A percentile compares a stretch with the other conserved stretches of the same genome.
phyloP scores from a whole-genome alignment of 495 filamentous ascomycete genomes.

The Penicillium subrubescens region DNA sequence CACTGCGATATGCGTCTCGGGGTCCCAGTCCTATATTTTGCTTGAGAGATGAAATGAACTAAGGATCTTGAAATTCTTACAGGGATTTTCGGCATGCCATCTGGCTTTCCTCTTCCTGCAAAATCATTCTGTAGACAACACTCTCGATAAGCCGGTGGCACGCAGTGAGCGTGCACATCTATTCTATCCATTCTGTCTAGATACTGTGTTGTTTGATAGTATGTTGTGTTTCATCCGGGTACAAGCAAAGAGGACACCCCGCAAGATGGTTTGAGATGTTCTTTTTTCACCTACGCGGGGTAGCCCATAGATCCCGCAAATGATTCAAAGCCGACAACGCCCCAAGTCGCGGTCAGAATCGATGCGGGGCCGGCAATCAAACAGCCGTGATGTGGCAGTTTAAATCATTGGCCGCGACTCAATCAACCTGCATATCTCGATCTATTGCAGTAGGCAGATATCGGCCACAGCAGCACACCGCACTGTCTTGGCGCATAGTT shows the following conservation, averaged over 20 bases:
- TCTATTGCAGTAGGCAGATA: too few species aligned
- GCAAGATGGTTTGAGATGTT: background rate
- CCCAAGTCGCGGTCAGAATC: background rate
- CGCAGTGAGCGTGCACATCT: constrained; percentile 41
- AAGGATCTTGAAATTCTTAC: constrained; percentile 13
- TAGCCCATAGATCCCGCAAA: background rate
- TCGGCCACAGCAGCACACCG: background rate
- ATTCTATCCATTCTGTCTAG: constrained; percentile 28
- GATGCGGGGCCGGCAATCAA: background rate
- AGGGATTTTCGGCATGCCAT: constrained; percentile 53
- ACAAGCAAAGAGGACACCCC: background rate
- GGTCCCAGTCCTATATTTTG: constrained; percentile 40
- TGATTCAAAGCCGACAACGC: background rate
- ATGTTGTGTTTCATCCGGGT: background rate
- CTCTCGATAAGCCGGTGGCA: constrained; percentile 35
- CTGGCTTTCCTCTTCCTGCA: constrained; percentile 37
- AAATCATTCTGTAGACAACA: constrained; percentile 34
- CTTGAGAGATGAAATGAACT: background rate
- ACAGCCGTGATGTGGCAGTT: background rate
- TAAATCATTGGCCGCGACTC: background rate
- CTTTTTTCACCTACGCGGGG: background rate
- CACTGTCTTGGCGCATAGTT: background rate
- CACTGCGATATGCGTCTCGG: constrained; percentile 44
- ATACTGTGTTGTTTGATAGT: background rate
- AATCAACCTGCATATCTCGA: background rate